phyloP scores from a whole-genome alignment of 179 eudicot species.

The Gypsophila paniculata region DNA sequence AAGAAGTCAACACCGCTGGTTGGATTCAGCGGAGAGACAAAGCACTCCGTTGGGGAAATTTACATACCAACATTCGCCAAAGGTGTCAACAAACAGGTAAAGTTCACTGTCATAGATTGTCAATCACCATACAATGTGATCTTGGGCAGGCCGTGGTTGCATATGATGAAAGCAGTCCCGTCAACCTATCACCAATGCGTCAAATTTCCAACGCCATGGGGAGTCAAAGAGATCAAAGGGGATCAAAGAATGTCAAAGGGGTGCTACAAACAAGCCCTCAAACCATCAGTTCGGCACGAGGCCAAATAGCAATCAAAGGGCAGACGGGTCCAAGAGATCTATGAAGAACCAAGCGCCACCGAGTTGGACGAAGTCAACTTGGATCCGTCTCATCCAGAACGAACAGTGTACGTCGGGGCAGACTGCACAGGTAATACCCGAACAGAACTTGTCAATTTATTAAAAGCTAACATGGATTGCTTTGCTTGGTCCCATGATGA shows the following conservation, averaged over 20 bases:
- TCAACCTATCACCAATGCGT: no score
- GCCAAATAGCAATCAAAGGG: no score
- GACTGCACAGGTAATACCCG: neutral
- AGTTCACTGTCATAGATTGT: neutral
- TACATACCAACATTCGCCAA: neutral
- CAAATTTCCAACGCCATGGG: neutral
- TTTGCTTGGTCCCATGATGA: constrained; percentile 18
- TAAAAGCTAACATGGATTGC: neutral
- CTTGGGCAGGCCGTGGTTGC: no score
- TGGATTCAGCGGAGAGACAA: constrained; percentile 13
- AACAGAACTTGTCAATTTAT: neutral
- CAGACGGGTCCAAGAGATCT: no score
- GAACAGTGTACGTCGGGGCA: neutral
- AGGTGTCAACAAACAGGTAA: neutral
- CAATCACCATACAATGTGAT: neutral
- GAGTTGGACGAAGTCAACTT: neutral
- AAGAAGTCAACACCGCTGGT: neutral
- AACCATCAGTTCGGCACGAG: no score
- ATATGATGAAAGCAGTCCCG: no score
- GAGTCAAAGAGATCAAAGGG: neutral
- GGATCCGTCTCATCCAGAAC: neutral
- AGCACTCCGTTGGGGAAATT: neutral
- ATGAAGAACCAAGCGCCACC: no score
- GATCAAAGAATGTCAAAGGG: neutral
- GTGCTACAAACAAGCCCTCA: neutral